Evolutionary conservation across 495 filamentous ascomycete genomes (phyloP), one percentile per base, ranked within the genome.

Genomic region (Lichenothelia convexa): DNA sequence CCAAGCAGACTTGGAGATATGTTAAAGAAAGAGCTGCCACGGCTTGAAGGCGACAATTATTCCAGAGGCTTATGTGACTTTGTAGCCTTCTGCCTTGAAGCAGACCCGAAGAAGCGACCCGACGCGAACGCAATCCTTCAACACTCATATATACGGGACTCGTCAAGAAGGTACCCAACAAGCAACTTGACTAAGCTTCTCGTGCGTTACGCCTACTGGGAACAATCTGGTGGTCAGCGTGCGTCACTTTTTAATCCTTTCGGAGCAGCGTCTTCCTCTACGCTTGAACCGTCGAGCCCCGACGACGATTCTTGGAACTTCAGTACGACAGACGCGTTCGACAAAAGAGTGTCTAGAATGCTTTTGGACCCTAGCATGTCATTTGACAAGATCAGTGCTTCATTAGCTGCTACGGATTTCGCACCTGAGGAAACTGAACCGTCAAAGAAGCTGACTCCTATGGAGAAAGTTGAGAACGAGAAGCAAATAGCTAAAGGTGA

Each of bases 271-370:
- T 74, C 73, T 18, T 68, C 71, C 17, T 61, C 68, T 54, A 61
- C 33, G 46, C 50, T 46, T 15, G 44, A 29, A 13, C 47, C 47
- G 31, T 42, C 61, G 37, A 50, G 58, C 13, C 48, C 57, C n/a
- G 61, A 68, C 13, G 62, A 68, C 24, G 78, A 85, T 40, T 79
- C 87, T 45, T 93, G 89, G 83, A 93, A 87, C 46, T 93, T 93
- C 48, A 85, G 79, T 49, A 84, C 79, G 0, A 89, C 82, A 0
- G 75, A 80, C 38, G 78, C 73, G 7, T 92, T 93, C 50, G 78
- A 91, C 47, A 65, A 73, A 39, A 40, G 40, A 11, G 44, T 54
- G 22, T 37, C 38, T 5, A 40, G n/a, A n/a, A n/a, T n/a, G n/a
- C n/a, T n/a, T n/a, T n/a, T n/a, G n/a, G n/a, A n/a, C n/a, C n/a